A percentile compares a stretch with the other conserved stretches of the same genome.
phyloP scores from a whole-genome alignment of 441 rosid genomes.

The Populus tomentosa region DNA sequence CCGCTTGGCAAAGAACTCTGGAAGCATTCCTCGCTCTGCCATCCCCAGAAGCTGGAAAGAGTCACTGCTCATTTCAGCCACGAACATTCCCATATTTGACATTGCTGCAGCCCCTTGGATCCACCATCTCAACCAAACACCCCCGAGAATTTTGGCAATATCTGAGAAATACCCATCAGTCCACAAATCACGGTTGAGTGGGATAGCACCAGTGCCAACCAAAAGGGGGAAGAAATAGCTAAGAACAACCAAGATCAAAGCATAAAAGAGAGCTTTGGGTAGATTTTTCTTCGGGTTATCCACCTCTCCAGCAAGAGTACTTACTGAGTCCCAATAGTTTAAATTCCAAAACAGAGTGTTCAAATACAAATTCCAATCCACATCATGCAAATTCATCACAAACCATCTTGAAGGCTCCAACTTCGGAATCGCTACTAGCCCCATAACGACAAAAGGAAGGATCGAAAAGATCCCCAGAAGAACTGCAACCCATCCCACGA shows the following conservation, averaged over 20 bases:
- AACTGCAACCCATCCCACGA: conserved; percentile 63
- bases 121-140: conserved; percentile 66
- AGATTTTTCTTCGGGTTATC: conserved; percentile 33
- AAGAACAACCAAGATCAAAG: conserved; percentile 40
- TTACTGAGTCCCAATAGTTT: conserved; percentile 74
- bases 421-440: conserved; percentile 49
- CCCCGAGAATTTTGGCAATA: conserved; percentile 53
- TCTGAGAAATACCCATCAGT: conserved; percentile 67
- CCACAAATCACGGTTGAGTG: conserved; percentile 49
- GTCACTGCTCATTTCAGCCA: conserved; percentile 75
- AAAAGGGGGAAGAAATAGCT: conserved; percentile 57
- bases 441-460: conserved; percentile 66
- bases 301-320: conserved; percentile 61
- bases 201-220: conserved; percentile 53
- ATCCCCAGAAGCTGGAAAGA: conserved; percentile 70
- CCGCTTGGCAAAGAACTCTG: conserved; percentile 54
- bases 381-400: conserved; percentile 34
- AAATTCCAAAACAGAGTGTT: conserved; percentile 73
- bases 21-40: conserved; percentile 72
- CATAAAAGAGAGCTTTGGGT: conserved; percentile 23
- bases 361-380: conserved; percentile 55
- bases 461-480: conserved; percentile 49
- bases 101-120: conserved; percentile 60
- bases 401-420: conserved; percentile 63
- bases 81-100: conserved; percentile 67